Conservation (phyloP, 768 basidiomycete species). For the Suillus ampliporus region DNA sequence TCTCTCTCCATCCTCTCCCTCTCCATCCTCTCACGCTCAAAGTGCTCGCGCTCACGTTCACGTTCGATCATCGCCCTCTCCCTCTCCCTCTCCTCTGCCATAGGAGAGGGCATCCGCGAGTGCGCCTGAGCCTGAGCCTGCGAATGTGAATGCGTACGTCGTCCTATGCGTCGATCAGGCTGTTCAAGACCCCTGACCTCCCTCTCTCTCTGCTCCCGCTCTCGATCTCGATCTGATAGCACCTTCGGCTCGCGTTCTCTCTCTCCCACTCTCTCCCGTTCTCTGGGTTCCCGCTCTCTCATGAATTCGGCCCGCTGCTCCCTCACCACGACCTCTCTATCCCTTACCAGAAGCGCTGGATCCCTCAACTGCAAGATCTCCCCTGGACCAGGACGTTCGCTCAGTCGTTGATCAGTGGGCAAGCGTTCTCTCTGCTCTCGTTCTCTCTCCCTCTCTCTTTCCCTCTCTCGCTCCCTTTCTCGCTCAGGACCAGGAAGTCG, state of each 20-base stretch:
- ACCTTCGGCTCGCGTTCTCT: slow-evolving; percentile 35
- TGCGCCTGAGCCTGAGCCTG: slow-evolving; percentile 3
- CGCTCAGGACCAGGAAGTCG: slow-evolving; percentile 7
- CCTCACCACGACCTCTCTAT: slow-evolving; percentile 23
- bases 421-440: slow-evolving; percentile 27
- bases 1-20: slow-evolving; percentile 41
- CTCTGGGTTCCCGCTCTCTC: slow-evolving; percentile 38
- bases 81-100: slow-evolving; percentile 28
- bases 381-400: slow-evolving; percentile 13
- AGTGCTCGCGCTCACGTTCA: slow-evolving; percentile 32
- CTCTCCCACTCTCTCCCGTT: slow-evolving; percentile 33
- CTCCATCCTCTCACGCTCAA: slow-evolving; percentile 36
- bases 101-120: neutral
- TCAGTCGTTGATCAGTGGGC: slow-evolving; percentile 23
- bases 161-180: neutral
- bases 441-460: slow-evolving; percentile 15
- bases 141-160: slow-evolving; percentile 3
- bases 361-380: slow-evolving; percentile 9
- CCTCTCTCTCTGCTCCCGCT: slow-evolving; percentile 26
- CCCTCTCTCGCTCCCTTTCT: slow-evolving; percentile 12
- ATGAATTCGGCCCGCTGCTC: slow-evolving; percentile 37
- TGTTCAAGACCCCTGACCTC: slow-evolving; percentile 11
- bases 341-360: slow-evolving; percentile 4
- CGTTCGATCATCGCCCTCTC: slow-evolving; percentile 26
- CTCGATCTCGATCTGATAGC: slow-evolving; percentile 30